Base-by-base conservation (phyloP, 495 filamentous ascomycete species). In the Barbatosphaeria neglecta region DNA sequence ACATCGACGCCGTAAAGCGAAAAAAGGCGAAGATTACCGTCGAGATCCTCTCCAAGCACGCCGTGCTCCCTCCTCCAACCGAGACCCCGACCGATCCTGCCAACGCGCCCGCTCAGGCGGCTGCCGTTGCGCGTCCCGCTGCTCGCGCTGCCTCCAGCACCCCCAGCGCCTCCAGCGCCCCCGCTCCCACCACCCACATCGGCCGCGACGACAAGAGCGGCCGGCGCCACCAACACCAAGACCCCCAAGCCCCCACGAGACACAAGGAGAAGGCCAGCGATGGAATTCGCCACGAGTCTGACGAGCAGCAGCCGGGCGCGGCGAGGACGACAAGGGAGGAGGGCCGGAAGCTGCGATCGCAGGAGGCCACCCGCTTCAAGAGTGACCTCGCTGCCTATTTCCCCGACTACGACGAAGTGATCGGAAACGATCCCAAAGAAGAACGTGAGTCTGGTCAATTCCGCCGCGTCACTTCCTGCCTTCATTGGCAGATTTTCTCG, bases 361-460 rank as follows among this genome's bases (percentile, higher is more conserved):
- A 75, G 50, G 74, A 77, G 49, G 68, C 66, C 19, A 70, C 65
- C 43, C 66, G 86, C 47, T 80, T 86, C 58, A 90, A 89, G 72
- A 93, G 87, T 65, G 89, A 95, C 57, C 72, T 95, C 22, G 82
- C 87, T 8, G 72, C 78, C 24, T 95, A 92, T 62, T 93, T 95
- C 55, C 80, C 84, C 37, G 87, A 90, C 50, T 95, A 90, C 63
- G 89, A 95, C 59, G 84, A 92, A 52, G 75, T 94, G 45, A 83
- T 95, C 58, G 86, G 83, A 48, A 82, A 89, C 52, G 82, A 87
- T 51, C 76, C 78, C 6, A 79, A 83, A 47, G 81, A 88, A 59
- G 68, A 79, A 47, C 84, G 87, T 94, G 73, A 53, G 77, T 68
- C 53, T n/a, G 39, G 31, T 43, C 45, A 22, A 13, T 22, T 23